Percentiles rank a stretch among this genome's conserved stretches.
Conservation (phyloP, 2,329 filamentous ascomycete species). For the Claviceps humidiphila region DNA sequence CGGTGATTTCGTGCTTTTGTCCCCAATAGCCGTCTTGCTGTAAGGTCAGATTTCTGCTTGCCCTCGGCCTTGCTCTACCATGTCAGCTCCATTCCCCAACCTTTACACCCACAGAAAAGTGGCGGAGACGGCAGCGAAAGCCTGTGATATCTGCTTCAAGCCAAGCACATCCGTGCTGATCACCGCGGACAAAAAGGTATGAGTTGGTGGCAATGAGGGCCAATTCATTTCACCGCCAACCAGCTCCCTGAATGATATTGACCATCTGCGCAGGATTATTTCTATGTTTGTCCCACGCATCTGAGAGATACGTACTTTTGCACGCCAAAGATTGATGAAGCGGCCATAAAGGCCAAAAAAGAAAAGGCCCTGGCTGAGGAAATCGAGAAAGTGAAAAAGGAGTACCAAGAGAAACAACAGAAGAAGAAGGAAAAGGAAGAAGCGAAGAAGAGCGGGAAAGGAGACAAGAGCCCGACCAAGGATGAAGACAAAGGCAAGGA, state of each 20-base stretch:
- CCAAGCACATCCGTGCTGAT: conserved; percentile 77
- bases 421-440: conserved; percentile 57
- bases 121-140: conserved; percentile 67
- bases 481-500: conserved; percentile 16
- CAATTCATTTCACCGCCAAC: neutral
- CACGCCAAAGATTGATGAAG: conserved; percentile 57
- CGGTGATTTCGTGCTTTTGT: neutral
- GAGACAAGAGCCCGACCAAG: conserved; percentile 23
- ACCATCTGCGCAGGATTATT: conserved; percentile 51
- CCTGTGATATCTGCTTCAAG: conserved; percentile 88
- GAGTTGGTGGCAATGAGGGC: neutral
- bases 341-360: conserved; percentile 44
- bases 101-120: conserved; percentile 77
- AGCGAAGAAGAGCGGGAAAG: conserved; percentile 28
- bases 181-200: conserved; percentile 77
- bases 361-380: conserved; percentile 53
- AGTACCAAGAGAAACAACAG: conserved; percentile 61
- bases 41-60: neutral
- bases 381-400: conserved; percentile 53
- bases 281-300: conserved; percentile 78
- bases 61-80: neutral
- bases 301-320: conserved; percentile 76
- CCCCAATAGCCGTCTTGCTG: neutral
- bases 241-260: neutral
- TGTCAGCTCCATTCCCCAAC: conserved; percentile 46